Evolutionary conservation across 495 filamentous ascomycete genomes (phyloP), one percentile per base, ranked within the genome.

Genomic region (Collariella sp.): DNA sequence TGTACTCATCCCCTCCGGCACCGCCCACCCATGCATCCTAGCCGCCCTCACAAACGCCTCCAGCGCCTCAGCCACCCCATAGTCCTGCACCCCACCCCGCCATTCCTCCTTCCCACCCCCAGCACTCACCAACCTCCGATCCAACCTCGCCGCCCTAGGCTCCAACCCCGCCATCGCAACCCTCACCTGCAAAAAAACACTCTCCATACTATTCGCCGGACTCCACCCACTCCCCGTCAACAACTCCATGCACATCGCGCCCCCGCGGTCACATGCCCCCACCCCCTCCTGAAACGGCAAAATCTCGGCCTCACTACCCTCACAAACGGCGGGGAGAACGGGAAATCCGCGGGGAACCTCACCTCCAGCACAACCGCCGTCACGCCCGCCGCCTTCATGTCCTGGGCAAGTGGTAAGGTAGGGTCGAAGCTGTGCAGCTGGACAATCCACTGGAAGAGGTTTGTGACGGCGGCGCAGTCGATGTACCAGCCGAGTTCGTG

Each of bases 401-500:
- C 91, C 33, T 76, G 60, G 0, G 86, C 85, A 3, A 96, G 73
- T 0, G 86, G 88, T 1, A 91, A 72, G 2, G 63, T 53, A 0
- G 72, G 60, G 12, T 89, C 83, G 61, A 96, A 95, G 45, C 82
- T 87, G 66, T 96, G 91, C 0, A 96, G 69, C 65, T 96, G 87
- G 2, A 95, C 83, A 57, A 95, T 90, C 89, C 90, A 95, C 66
- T 95, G 91, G 64, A 90, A 96, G 36, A 91, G 72, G 62, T 91
- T 96, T 23, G 55, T 63, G 24, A 78, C 48, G 6, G 62, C 52
- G 11, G 72, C 70, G 22, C 72, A 67, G 59, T 93, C 76, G 54
- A 95, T 81, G 64, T 89, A 91, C 88, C 90, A 96, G 15, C 91
- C 91, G 0, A 95, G 77, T 56, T 88, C 79, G 56, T 86, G 77